Conservation (phyloP, 2,329 filamentous ascomycete species). For the Fusarium sp. region DNA sequence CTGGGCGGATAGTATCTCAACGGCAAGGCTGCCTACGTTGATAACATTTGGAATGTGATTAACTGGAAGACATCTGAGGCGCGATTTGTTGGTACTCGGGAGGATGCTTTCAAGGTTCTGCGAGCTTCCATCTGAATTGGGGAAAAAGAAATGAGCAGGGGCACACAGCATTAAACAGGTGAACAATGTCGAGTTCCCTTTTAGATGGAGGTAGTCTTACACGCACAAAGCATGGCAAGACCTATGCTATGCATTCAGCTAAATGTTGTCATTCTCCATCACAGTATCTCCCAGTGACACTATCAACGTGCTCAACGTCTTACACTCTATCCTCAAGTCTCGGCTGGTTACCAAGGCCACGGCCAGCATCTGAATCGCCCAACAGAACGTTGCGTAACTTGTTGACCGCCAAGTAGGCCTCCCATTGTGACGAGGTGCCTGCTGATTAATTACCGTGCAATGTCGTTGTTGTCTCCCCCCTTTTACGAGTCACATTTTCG, state of each 20-base stretch:
- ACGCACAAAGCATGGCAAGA: not conserved
- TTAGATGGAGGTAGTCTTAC: not conserved
- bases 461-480: not conserved
- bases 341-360: constrained; percentile 29
- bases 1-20: constrained; percentile 71
- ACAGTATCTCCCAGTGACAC: constrained; percentile 6
- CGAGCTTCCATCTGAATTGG: constrained; percentile 52
- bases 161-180: not conserved
- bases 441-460: not conserved
- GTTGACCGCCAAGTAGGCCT: constrained; percentile 23
- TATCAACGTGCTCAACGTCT: constrained; percentile 31
- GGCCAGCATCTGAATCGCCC: constrained; percentile 20
- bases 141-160: not conserved
- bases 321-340: constrained; percentile 27
- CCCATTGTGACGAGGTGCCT: not conserved
- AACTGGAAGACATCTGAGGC: constrained; percentile 79
- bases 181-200: not conserved
- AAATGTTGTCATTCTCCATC: not conserved
- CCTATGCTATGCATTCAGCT: not conserved
- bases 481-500: not conserved
- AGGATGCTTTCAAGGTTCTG: constrained; percentile 59
- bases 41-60: constrained; percentile 81
- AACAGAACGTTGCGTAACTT: constrained; percentile 20
- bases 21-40: constrained; percentile 78
- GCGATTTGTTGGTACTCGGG: constrained; percentile 63